Percentiles rank a stretch among this genome's conserved stretches.
These are phyloP conservation scores for Lentinula aciculospora DNA, from an alignment of 768 basidiomycete species.

Conservation along the genomic window DNA sequence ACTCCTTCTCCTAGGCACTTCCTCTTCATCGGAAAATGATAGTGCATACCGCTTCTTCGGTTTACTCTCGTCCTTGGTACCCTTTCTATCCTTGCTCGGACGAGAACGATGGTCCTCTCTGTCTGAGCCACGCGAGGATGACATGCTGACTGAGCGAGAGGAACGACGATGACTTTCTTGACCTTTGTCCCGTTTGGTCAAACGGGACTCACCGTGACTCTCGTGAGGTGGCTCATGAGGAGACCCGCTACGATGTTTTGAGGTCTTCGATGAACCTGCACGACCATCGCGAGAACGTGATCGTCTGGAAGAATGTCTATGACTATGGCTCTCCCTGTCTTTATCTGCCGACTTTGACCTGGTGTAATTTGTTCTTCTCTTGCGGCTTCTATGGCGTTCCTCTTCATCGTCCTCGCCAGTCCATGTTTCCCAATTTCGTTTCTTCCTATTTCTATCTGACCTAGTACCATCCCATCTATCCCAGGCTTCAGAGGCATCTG, in stretches of 20 bases:
- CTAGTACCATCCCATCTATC: constrained; percentile 52
- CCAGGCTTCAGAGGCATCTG: constrained; percentile 28
- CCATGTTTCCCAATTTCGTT: constrained; percentile 47
- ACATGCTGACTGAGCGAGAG: background rate
- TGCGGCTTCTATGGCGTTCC: constrained; percentile 17
- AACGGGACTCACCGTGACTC: background rate
- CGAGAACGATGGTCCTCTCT: background rate
- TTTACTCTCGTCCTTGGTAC: background rate
- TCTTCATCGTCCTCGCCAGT: constrained; percentile 36
- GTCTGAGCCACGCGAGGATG: background rate
- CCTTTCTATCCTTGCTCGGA: background rate
- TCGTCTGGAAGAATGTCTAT: constrained; percentile 9
- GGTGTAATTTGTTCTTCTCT: background rate
- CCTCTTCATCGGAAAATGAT: constrained; percentile 17
- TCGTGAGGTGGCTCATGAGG: background rate
- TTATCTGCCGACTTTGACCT: background rate
- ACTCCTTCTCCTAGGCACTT: background rate
- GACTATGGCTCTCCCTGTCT: constrained; percentile 9
- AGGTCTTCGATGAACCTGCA: background rate
- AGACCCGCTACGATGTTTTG: constrained; percentile 4
- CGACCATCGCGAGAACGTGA: constrained; percentile 18
- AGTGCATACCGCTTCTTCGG: constrained; percentile 5
- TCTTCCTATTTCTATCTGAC: constrained; percentile 39
- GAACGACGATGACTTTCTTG: background rate
- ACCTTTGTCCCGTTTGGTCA: background rate